Evolutionary conservation across 2,329 filamentous ascomycete species (phyloP).

Genomic region (Verticillium tricorpus): DNA sequence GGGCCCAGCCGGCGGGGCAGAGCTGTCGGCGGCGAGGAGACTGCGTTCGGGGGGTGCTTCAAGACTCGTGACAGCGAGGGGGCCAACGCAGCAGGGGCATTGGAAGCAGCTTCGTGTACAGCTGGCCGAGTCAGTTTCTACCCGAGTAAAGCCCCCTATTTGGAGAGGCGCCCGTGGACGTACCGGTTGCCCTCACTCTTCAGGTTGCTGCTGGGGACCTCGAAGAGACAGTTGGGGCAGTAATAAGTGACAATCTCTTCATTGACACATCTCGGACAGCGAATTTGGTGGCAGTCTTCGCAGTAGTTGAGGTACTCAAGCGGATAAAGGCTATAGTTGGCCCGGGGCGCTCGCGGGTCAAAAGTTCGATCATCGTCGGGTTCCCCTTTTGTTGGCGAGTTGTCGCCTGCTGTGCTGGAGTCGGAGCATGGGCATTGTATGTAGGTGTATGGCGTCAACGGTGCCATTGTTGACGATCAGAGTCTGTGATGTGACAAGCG

Average conservation of each 20-base stretch:
- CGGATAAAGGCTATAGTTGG: conserved; percentile 89
- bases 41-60: conserved; percentile 48
- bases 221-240: conserved; percentile 92
- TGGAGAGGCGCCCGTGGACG: conserved; percentile 15
- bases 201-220: conserved; percentile 88
- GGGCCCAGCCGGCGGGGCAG: conserved; percentile 34
- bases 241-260: conserved; percentile 96
- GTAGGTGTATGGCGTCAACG: conserved; percentile 58
- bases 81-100: conserved; percentile 82
- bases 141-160: not conserved
- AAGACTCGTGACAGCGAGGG: conserved; percentile 69
- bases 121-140: conserved; percentile 36
- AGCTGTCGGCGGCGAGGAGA: conserved; percentile 38
- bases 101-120: conserved; percentile 95
- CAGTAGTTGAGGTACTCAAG: conserved; percentile 94
- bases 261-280: conserved; percentile 84
- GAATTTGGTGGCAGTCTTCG: conserved; percentile 94
- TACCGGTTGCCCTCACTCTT: conserved; percentile 92
- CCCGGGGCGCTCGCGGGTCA: conserved; percentile 76
- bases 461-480: conserved; percentile 35
- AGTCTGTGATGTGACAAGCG: not conserved
- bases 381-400: conserved; percentile 23
- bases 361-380: conserved; percentile 74
- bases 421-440: conserved; percentile 64
- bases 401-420: conserved; percentile 25